Conservation (phyloP, 2,329 filamentous ascomycete species). For the Ophiostoma australiae region DNA sequence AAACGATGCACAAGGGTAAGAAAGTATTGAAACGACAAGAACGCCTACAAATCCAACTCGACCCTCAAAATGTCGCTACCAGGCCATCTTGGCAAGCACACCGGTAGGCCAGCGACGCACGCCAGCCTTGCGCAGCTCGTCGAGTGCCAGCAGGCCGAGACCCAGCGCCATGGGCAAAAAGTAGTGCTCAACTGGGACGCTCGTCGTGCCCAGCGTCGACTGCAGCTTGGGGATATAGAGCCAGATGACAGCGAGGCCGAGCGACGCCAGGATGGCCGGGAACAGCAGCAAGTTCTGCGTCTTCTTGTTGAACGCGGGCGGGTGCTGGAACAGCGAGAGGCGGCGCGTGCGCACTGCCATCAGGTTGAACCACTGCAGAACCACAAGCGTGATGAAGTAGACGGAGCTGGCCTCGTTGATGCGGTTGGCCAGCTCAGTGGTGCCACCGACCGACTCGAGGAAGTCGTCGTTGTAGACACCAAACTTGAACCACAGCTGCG, state of each 20-base stretch:
- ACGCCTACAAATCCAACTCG: neutral
- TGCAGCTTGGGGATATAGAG: constrained; percentile 49
- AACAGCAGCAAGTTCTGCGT: constrained; percentile 49
- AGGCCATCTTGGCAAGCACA: constrained; percentile 44
- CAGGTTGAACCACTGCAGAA: constrained; percentile 52
- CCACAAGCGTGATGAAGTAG: constrained; percentile 51
- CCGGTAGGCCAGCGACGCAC: constrained; percentile 45
- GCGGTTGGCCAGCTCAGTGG: constrained; percentile 43
- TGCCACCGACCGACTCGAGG: constrained; percentile 40
- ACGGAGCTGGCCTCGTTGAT: constrained; percentile 48
- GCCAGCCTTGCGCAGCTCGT: constrained; percentile 49
- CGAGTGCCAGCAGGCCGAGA: constrained; percentile 46
- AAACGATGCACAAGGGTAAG: neutral
- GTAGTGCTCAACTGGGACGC: constrained; percentile 50
- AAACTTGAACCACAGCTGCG: constrained; percentile 1
- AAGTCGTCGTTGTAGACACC: constrained; percentile 31
- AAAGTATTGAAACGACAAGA: neutral
- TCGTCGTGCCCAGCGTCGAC: constrained; percentile 44
- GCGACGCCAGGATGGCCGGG: constrained; percentile 42
- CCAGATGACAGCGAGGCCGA: constrained; percentile 50
- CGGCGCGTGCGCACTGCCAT: constrained; percentile 48
- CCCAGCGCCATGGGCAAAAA: constrained; percentile 48
- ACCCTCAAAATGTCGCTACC: constrained; percentile 35
- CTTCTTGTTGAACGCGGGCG: constrained; percentile 41
- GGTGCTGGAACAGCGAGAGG: constrained; percentile 48